Base-by-base conservation (phyloP, 1,284 basidiomycete species). In the Agroathelia rolfsii region DNA sequence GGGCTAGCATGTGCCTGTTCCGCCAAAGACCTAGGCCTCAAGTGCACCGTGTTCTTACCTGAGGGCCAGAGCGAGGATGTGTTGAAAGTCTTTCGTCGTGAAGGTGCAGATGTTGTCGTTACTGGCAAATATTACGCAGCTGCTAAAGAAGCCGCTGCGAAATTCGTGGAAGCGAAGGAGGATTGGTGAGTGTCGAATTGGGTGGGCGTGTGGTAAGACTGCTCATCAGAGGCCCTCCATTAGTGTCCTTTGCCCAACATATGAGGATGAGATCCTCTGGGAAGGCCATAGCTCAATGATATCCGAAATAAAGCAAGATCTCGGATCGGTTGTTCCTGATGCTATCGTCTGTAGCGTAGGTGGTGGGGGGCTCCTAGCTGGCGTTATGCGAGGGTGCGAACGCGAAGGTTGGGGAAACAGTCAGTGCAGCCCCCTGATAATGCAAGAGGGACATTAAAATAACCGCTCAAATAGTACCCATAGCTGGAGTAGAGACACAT, bases 31-130 rank as follows among this genome's bases (percentile, higher is more conserved):
- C 59, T 82, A 10, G 51, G 55, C 6, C 56, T 80, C 33, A 61
- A 50, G 45, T 82, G 80, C 49, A 80, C 72, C 3, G 72, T 83
- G 4, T 84, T 63, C 45, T 56, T 84, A 16, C 78, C 81, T 1
- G 50, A 64, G 24, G 64, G 66, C 4, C 69, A 64, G 8, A 48
- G 62, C 28, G 53, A 57, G 37, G 59, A 52, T 14, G 76, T 72
- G 1, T 44, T 75, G 19, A 55, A 62, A 15, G 53, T 68, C 43
- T 50, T 84, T 34, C 53, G 53, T 40, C 57, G 58, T 26, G 62
- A 77, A 44, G 63, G 64, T 5, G 76, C 76, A 8, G 51, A 70
- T 26, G 66, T 80, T 3, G 54, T 72, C 5, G 56, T 72, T 6
- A 58, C 48, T 11, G 80, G 81, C 10, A 53, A 54, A 19, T 58